Base-by-base conservation (phyloP, 306 rosid genomes). In the Dryas octopetala region DNA sequence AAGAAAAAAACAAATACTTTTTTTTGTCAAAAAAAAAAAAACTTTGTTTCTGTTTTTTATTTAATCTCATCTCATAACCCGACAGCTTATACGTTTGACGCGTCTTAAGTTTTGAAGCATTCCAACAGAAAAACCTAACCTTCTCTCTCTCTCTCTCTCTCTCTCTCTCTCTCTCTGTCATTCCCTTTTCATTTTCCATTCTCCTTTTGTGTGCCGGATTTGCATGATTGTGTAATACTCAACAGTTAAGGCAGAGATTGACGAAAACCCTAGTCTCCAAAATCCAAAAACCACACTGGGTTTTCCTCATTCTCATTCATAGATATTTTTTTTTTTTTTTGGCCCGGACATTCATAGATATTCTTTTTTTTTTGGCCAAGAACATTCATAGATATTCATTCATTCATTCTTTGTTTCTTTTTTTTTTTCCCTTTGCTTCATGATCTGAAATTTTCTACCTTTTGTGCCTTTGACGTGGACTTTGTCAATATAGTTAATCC, bases 81-180 rank as follows among this genome's bases (percentile, higher is more conserved):
- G 23, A 23, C 0, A 23, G 23, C 23, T 23, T 69, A 49, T 49
- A 32, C 23, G 53, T 19, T 40, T 48, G 6, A 40, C 90, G 86
- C 78, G 76, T 63, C 45, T 41, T 4, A 4, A 32, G 7, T 48
- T 86, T 54, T 77, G 43, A 82, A 64, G 50, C 80, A 43, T 80
- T 53, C 76, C 60, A 89, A 85, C 92, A 51, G 88, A 88, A 91
- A 83, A 78, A 82, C 81, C 75, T 66, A 59, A 48, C 8, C 26
- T 9, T 47, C 10, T 9, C 73, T 46, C 64, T 41, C 46, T 11
- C 40, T 70, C 53, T 62, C 52, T 63, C 46, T 48, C 8, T 62
- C 12, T 45, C 61, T 45, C 41, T 70, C 43, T 55, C 23, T 23
- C 23, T 19, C 23, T n/a, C 67, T 71, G 62, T 38, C n/a, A 48